Base-by-base conservation (phyloP, 495 filamentous ascomycete species). In the Podospora bellae-mahoneyi region DNA sequence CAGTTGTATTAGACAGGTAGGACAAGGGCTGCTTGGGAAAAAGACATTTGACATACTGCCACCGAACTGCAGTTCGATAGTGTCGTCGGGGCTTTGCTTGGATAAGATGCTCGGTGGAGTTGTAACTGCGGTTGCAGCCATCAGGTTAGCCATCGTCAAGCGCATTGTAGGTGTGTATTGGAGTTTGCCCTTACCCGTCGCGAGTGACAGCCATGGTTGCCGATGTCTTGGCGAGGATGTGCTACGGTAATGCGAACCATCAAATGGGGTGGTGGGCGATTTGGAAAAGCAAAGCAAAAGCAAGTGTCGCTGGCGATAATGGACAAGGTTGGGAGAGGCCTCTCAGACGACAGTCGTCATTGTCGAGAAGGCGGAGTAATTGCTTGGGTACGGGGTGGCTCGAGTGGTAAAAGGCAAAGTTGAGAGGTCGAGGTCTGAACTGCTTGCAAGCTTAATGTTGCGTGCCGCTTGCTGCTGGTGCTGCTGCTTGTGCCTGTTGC, bases 11-110 rank as follows among this genome's bases (percentile, higher is more conserved):
- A 73, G 70, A 32, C 23, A 60, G 10, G n/a, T 64, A 60, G 61
- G 62, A 64, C 55, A 34, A 48, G 62, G 54, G 32, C 57, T 48
- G 60, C 13, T 7, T 32, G 20, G 39, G 15, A 55, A 30, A 30
- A 9, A 26, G 10, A 56, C 20, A 30, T 34, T 34, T 87, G 89
- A 75, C 75, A 92, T 90, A 87, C 86, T 72, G 88, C 87, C 69
- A 71, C 44, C 88, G 89, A 62, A 97, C 93, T 60, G 82, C 84
- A 71, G 88, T 85, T 16, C 90, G 88, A 75, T 91, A 93, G 75
- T 92, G 93, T 68, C 85, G 86, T 70, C 89, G 87, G 68, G 90
- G 90, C 23, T 84, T 84, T 58, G 85, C 80, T 57, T 89, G 83
- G 71, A 88, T 86, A 69, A 89, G 80, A 78, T 80, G 80, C 71